Evolutionary conservation across 1,284 basidiomycete species (phyloP).

Genomic region (Puccinia horiana): DNA sequence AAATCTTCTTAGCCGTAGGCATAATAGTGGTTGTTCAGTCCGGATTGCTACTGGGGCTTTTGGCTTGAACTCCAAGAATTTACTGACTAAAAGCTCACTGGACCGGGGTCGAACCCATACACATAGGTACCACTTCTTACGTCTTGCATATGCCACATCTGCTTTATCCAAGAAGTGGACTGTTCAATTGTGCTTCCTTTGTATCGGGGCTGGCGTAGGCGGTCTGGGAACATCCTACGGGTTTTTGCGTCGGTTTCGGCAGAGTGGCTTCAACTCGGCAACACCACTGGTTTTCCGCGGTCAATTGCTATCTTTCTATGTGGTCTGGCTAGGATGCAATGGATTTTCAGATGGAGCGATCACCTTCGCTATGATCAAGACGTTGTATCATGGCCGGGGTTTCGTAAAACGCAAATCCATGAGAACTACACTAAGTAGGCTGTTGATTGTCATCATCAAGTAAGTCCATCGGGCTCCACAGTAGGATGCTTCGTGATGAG

Average conservation of each 20-base stretch:
- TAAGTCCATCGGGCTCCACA: neutral
- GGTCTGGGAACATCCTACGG: conserved; percentile 7
- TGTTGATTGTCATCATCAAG: conserved; percentile 6
- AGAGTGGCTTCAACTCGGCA: neutral
- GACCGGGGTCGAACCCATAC: neutral
- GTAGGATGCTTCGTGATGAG: neutral
- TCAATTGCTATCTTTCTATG: neutral
- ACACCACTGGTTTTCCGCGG: neutral
- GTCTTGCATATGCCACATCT: conserved; percentile 16
- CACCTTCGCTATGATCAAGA: conserved; percentile 2
- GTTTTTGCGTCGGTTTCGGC: neutral
- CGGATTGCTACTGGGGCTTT: neutral
- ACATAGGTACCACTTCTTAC: conserved; percentile 16
- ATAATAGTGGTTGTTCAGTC: conserved; percentile 25
- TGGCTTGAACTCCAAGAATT: neutral
- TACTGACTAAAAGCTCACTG: neutral
- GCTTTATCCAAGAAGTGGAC: conserved; percentile 7
- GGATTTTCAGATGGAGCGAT: conserved; percentile 11
- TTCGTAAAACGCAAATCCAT: neutral
- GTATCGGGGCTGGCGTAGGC: neutral
- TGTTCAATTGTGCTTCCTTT: neutral
- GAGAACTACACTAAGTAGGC: neutral
- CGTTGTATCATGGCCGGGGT: conserved; percentile 1
- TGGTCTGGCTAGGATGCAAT: conserved; percentile 11
- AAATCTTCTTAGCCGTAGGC: neutral